Evolutionary conservation across 352 stramenopile genomes (phyloP).

Genomic region (Pythium guiyangense): DNA sequence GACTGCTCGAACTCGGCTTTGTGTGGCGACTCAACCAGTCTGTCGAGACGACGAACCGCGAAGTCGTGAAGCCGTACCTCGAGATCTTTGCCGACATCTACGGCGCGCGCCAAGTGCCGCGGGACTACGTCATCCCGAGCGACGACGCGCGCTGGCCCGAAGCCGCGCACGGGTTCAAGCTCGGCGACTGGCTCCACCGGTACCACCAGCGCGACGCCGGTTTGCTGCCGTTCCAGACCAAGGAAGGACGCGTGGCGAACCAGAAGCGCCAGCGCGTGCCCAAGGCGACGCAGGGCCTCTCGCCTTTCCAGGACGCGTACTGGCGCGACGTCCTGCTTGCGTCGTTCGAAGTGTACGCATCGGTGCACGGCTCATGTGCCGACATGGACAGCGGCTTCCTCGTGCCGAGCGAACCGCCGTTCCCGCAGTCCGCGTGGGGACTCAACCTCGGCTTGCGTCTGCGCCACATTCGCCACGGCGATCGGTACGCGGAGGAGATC

Average conservation of each 20-base stretch:
- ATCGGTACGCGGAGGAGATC: constrained; percentile 59
- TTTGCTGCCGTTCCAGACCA: constrained; percentile 37
- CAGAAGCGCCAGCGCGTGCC: constrained; percentile 15
- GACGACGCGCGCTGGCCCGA: constrained; percentile 80
- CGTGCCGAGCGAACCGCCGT: constrained; percentile 52
- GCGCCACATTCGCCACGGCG: constrained; percentile 59
- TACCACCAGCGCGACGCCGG: constrained; percentile 33
- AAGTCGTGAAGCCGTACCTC: constrained; percentile 53
- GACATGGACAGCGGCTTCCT: constrained; percentile 56
- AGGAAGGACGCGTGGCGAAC: constrained; percentile 16
- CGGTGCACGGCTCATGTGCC: constrained; percentile 40
- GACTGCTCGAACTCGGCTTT: constrained; percentile 89
- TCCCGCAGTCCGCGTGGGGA: constrained; percentile 50
- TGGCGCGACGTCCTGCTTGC: constrained; percentile 70
- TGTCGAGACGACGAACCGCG: constrained; percentile 37
- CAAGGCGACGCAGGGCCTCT: constrained; percentile 16
- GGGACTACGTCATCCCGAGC: constrained; percentile 67
- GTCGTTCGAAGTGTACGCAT: constrained; percentile 53
- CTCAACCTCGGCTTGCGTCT: constrained; percentile 68
- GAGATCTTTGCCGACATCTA: constrained; percentile 82
- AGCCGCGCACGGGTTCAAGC: constrained; percentile 75
- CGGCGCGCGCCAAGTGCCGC: constrained; percentile 51
- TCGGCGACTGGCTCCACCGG: constrained; percentile 86
- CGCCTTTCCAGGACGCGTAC: constrained; percentile 55
- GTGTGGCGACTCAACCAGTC: constrained; percentile 82